Conservation (phyloP, 768 basidiomycete species). For the Hebeloma cylindrosporum region DNA sequence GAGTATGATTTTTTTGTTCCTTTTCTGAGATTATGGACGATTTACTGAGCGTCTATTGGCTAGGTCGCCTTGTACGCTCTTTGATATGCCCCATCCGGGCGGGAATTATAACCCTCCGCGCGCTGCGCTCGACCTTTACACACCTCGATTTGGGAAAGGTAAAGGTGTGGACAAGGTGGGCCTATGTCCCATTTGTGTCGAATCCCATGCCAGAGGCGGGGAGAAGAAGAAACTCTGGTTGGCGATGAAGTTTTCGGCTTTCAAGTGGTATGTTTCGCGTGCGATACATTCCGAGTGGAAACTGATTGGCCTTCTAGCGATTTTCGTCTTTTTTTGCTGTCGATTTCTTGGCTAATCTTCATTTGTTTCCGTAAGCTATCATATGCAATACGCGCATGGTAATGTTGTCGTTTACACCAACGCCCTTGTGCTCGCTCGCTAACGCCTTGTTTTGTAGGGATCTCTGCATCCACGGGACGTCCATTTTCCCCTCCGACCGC, state of each 20-base stretch:
- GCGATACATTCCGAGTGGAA: neutral
- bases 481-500: constrained; percentile 78
- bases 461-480: constrained; percentile 63
- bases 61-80: constrained; percentile 40
- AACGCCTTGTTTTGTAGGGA: constrained; percentile 42
- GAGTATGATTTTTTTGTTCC: constrained; percentile 33
- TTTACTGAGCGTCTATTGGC: neutral
- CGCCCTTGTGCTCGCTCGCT: constrained; percentile 4
- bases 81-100: constrained; percentile 38
- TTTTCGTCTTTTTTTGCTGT: constrained; percentile 10
- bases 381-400: constrained; percentile 84
- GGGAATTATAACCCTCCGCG: constrained; percentile 64
- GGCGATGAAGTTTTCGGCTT: constrained; percentile 78
- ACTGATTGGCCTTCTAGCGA: constrained; percentile 12
- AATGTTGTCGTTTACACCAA: constrained; percentile 16
- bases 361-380: constrained; percentile 50
- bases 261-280: constrained; percentile 61
- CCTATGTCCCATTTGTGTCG: constrained; percentile 75
- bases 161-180: constrained; percentile 68
- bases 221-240: constrained; percentile 67
- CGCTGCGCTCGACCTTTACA: constrained; percentile 66
- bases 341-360: neutral
- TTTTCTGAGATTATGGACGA: neutral
- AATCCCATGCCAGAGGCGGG: constrained; percentile 59
- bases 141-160: constrained; percentile 75